Percentiles rank a stretch among this genome's conserved stretches.
These are phyloP conservation scores for Xerocomus amazonicus DNA, from an alignment of 1,284 basidiomycete species.

Conservation along the genomic window DNA sequence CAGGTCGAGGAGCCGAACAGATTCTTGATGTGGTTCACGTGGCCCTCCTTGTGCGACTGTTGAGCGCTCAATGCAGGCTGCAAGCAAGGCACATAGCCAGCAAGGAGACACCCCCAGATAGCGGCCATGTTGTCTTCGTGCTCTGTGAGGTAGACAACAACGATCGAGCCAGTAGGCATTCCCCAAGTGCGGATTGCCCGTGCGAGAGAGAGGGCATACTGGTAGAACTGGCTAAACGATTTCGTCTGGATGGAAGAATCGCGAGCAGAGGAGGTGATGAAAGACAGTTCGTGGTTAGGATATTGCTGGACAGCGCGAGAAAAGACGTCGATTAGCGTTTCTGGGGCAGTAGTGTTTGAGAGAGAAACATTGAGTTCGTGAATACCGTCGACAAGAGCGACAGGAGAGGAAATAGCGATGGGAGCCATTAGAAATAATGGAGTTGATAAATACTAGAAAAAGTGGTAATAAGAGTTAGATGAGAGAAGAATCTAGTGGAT, in stretches of 20 bases:
- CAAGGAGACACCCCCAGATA: slow-evolving; percentile 26
- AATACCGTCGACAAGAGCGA: slow-evolving; percentile 3
- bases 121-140: slow-evolving; percentile 31
- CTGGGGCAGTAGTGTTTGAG: slow-evolving; percentile 4
- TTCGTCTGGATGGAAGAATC: slow-evolving; percentile 26
- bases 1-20: slow-evolving; percentile 21
- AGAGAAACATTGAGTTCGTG: slow-evolving; percentile 16
- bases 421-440: slow-evolving; percentile 14
- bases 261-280: slow-evolving; percentile 28
- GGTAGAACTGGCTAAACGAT: slow-evolving; percentile 23
- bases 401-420: slow-evolving; percentile 9
- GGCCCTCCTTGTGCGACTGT: slow-evolving; percentile 26
- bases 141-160: slow-evolving; percentile 27
- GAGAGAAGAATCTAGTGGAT: not conserved
- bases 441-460: not conserved
- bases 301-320: not conserved
- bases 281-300: slow-evolving; percentile 19
- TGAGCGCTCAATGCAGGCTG: slow-evolving; percentile 27
- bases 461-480: not conserved
- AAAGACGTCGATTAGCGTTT: slow-evolving; percentile 11
- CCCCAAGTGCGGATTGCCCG: slow-evolving; percentile 11
- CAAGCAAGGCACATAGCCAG: slow-evolving; percentile 28
- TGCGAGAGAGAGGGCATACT: slow-evolving; percentile 19
- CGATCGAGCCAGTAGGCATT: slow-evolving; percentile 26
- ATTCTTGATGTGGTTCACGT: slow-evolving; percentile 20